phyloP scores from a whole-genome alignment of 1,139 yeast genomes.

The Chernovozyma sophiae-reginae region DNA sequence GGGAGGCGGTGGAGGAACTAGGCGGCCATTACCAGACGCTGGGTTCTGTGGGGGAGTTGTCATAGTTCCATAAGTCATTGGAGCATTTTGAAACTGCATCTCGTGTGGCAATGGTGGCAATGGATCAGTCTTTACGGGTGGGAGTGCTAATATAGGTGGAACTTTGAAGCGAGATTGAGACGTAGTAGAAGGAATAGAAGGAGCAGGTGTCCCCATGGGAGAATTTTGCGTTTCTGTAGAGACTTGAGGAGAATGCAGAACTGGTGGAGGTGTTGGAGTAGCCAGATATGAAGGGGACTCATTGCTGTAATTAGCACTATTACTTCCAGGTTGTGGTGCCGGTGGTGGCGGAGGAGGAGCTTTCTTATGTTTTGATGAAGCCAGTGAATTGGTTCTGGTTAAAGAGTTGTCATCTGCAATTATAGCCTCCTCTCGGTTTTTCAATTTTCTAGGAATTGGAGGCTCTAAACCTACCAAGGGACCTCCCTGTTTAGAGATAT shows the following conservation, averaged over 20 bases:
- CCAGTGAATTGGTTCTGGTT: not conserved
- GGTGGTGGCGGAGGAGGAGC: constrained; percentile 51
- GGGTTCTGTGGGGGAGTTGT: constrained; percentile 2
- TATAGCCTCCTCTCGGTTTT: constrained; percentile 1
- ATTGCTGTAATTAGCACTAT: no score
- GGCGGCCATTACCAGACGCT: constrained; percentile 8
- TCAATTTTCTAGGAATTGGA: constrained; percentile 65
- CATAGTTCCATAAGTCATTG: constrained; percentile 1
- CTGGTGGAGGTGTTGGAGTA: constrained; percentile 10
- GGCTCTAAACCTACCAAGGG: constrained; percentile 85
- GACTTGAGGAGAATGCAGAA: not conserved
- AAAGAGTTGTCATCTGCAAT: not conserved
- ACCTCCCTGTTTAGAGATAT: constrained; percentile 74
- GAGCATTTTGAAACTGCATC: constrained; percentile 3
- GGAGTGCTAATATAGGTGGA: constrained; percentile 18
- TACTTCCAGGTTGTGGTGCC: not conserved
- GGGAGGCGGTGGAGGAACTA: constrained; percentile 11
- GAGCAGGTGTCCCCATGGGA: not conserved
- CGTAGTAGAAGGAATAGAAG: constrained; percentile 11
- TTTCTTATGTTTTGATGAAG: constrained; percentile 23
- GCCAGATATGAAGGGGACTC: not conserved
- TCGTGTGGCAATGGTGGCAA: constrained; percentile 5
- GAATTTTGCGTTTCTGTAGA: not conserved
- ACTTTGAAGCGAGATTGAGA: constrained; percentile 17
- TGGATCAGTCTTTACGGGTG: constrained; percentile 5